Base-by-base conservation (phyloP, 1,284 basidiomycete genomes). In the Microbotryum intermedium region DNA sequence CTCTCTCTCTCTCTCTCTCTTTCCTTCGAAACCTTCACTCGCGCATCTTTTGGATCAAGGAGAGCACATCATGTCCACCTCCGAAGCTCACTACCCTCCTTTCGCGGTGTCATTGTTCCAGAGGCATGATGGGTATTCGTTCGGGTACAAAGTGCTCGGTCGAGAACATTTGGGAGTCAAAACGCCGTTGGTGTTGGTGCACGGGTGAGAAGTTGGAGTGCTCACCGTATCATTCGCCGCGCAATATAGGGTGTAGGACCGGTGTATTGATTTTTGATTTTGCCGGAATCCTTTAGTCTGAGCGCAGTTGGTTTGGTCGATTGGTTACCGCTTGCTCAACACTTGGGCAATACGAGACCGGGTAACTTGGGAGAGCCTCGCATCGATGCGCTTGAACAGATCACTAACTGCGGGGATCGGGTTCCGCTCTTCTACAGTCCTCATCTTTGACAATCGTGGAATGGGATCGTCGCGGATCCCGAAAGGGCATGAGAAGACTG, bases 401-500 rank as follows among this genome's bases (percentile, higher is more conserved):
- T n/a, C n/a, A n/a, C n/a, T n/a, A n/a, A n/a, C n/a, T n/a, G n/a
- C n/a, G n/a, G n/a, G n/a, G n/a, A n/a, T n/a, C n/a, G n/a, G n/a
- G n/a, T n/a, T n/a, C 4, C 21, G 18, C n/a, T 9, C 23, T 23
- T 21, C 26, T 51, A n/a, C n/a, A 67, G 65, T 67, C 1, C 30
- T 67, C 9, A 39, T 67, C 10, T 67, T 67, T 43, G 65, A 67
- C 46, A 62, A 67, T 25, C 60, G 65, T 23, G 62, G 62, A 1
- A 67, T 67, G 28, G 65, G 65, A 16, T 45, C 47, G 1, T 65
- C 62, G 6, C 42, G 10, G 6, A 44, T 67, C 2, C 51, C 52
- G 0, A 13, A 39, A 4, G 53, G 21, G 23, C 20, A 21, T 6
- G 54, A 49, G n/a, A 20, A 8, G 11, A 58, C 60, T 4, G 6